Evolutionary conservation across 495 filamentous ascomycete species (phyloP).

Genomic region (Tetracladium setigerum): DNA sequence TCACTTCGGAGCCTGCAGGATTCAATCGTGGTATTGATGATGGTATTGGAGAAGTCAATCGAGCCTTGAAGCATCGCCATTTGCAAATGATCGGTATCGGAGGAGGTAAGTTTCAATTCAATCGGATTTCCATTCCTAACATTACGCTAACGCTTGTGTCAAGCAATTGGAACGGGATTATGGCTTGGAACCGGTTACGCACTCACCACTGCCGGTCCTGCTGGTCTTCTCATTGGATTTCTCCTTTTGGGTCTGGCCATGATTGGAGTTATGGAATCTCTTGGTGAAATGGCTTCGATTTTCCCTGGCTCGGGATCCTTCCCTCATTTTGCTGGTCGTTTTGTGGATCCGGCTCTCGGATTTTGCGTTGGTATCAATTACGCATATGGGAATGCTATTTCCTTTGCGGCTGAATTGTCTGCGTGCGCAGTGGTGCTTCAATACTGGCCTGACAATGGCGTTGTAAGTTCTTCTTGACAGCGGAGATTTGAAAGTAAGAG

Average conservation of each 20-base stretch:
- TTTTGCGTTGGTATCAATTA: conserved; percentile 67
- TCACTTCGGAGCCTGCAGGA: too few relatives aligned
- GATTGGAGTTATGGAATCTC: conserved; percentile 42
- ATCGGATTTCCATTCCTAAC: conserved; percentile 40
- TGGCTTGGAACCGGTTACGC: conserved; percentile 38
- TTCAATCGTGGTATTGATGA: too few relatives aligned
- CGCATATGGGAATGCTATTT: conserved; percentile 40
- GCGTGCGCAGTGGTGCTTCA: conserved; percentile 52
- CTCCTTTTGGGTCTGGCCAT: conserved; percentile 41
- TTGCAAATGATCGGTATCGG: conserved; percentile 72
- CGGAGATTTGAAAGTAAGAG: conserved; percentile 4
- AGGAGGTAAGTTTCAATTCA: conserved; percentile 33
- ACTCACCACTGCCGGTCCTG: conserved; percentile 37
- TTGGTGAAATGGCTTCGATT: conserved; percentile 54
- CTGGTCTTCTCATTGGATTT: conserved; percentile 47
- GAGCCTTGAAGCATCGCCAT: conserved; percentile 45
- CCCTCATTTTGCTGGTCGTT: conserved; percentile 59
- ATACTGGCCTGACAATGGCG: conserved; percentile 41
- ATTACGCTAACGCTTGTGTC: conserved; percentile 32
- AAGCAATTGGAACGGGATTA: conserved; percentile 43
- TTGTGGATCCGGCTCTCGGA: conserved; percentile 70
- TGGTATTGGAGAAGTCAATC: conserved; percentile 1
- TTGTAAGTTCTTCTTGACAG: background rate
- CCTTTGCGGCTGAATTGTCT: conserved; percentile 54
- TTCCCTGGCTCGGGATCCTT: conserved; percentile 51